Base-by-base conservation (phyloP, 2,329 filamentous ascomycete species). In the Dothistroma septosporum region DNA sequence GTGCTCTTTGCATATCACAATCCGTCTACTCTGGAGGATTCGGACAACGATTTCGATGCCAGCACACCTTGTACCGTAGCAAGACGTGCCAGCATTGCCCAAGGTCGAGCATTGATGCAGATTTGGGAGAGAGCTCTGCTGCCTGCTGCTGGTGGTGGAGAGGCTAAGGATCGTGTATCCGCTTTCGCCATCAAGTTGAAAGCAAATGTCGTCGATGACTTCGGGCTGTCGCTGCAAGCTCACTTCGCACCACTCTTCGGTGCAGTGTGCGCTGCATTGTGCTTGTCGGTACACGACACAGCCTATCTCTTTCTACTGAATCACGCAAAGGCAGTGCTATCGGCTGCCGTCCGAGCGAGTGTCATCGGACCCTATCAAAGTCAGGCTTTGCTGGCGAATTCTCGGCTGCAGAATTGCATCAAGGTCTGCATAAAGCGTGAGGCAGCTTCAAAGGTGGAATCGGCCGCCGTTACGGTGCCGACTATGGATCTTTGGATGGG, bases 401-500 rank as follows among this genome's bases (percentile, higher is more conserved):
- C 69, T 21, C 78, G 80, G 61, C 78, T 90, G 59, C 84, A 85
- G 74, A 72, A 70, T 2, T 77, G 84, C 67, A 84, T 93, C 24
- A 74, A 79, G 24, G 77, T 75, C 1, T 80, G 85, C 60, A 80
- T 92, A 9, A 78, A 81, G 55, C 76, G 83, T 60, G 86, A 87
- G 68, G 67, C 79, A 14, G 48, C 7, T 14, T 47, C 31, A 3
- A 31, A 57, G 50, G 60, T 60, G 21, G 86, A 89, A 60, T 83
- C 87, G 64, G 89, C 90, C 3, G 89, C 87, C 5, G 89, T 93
- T 78, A 86, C 80, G 58, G 86, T 91, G 63, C 90, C 90, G 0
- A 83, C 87, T 1, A 86, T 93, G 83, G 90, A 94, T 77, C 73
- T 94, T 33, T 94, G 90, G 90, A 82, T 92, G 70, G 90, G 90